phyloP scores from a whole-genome alignment of 257 asterid genomes.

The Henckelia pumila region DNA sequence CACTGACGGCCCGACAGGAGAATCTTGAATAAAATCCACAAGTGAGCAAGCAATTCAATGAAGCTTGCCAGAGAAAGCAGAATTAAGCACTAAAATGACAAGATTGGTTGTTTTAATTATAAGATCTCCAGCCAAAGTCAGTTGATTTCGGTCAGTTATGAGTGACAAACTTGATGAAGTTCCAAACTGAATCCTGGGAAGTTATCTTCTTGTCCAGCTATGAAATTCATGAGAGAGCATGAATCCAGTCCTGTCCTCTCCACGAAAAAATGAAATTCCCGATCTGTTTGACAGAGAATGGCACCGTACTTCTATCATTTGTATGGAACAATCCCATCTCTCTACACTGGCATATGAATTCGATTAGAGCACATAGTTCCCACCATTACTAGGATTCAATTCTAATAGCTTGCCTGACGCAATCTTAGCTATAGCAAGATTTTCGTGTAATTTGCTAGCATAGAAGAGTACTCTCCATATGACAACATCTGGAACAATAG shows the following conservation, averaged over 20 bases:
- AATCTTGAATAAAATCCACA: not conserved
- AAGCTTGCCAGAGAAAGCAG: not conserved
- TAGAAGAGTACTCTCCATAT: constrained; percentile 39
- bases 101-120: not conserved
- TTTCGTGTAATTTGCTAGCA: constrained; percentile 36
- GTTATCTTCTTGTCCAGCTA: too few relatives aligned
- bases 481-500: constrained; percentile 31
- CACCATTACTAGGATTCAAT: constrained; percentile 36
- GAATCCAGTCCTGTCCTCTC: not conserved
- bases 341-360: constrained; percentile 30
- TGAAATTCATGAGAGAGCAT: not conserved
- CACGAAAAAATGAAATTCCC: not conserved
- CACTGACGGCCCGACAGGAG: not conserved
- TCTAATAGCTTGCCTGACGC: constrained; percentile 32
- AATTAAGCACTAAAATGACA: not conserved
- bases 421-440: constrained; percentile 33
- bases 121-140: not conserved
- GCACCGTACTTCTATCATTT: not conserved
- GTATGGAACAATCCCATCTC: constrained; percentile 38
- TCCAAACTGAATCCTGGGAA: not conserved
- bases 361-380: constrained; percentile 34
- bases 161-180: not conserved
- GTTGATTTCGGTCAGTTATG: not conserved
- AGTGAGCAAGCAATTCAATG: not conserved
- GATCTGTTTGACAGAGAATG: not conserved